Conservation (phyloP, 2,329 filamentous ascomycete species). For the Alternaria viburni region DNA sequence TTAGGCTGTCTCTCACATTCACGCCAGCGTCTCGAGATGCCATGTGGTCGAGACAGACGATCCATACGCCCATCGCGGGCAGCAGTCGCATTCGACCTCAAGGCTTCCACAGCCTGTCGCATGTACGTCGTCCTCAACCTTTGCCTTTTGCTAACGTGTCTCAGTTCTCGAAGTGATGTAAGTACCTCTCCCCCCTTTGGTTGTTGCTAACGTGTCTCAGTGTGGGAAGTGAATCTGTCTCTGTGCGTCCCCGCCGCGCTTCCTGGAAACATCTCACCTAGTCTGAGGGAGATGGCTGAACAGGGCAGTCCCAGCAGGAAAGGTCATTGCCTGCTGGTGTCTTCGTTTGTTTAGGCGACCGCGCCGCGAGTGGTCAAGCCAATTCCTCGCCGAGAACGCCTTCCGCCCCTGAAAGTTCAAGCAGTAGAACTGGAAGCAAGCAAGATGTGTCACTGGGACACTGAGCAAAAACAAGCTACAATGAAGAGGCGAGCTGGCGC, state of each 20-base stretch:
- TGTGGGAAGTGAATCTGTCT: constrained; percentile 14
- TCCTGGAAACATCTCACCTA: constrained; percentile 9
- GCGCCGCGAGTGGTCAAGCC: not conserved
- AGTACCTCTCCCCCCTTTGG: not conserved
- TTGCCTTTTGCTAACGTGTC: not conserved
- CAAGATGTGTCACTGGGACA: not conserved
- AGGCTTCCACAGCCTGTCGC: not conserved
- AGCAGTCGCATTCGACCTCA: not conserved
- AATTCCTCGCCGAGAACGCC: not conserved
- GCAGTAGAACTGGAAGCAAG: not conserved
- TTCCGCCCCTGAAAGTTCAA: not conserved
- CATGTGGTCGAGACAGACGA: not conserved
- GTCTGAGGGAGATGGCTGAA: constrained; percentile 3
- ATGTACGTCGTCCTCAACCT: not conserved
- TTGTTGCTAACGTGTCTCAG: not conserved
- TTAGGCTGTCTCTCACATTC: not conserved
- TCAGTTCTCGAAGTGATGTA: not conserved
- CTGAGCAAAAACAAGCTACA: not conserved
- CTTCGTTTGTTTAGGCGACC: not conserved
- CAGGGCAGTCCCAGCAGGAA: constrained; percentile 11
- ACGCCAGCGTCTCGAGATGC: not conserved
- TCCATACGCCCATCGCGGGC: not conserved
- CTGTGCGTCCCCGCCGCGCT: constrained; percentile 15
- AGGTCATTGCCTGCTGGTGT: not conserved
- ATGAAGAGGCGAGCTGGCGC: not conserved